phyloP scores from a whole-genome alignment of 805 yeast species.

The Candida xyloterini region DNA sequence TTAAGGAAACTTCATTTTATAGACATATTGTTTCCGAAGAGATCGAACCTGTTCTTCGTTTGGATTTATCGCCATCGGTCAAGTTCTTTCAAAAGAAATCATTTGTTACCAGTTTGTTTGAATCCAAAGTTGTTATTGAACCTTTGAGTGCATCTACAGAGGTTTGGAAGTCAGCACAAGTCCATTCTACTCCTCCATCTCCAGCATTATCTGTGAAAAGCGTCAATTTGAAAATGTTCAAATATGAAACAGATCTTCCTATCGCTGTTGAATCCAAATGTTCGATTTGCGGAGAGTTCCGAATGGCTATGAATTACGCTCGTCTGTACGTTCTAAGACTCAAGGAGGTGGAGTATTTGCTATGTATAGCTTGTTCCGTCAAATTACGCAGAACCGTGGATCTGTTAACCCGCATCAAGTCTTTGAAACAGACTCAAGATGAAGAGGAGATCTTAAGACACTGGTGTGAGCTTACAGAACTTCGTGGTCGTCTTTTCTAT shows the following conservation, averaged over 20 bases:
- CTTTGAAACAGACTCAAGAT: constrained; percentile 25
- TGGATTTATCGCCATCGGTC: constrained; percentile 62
- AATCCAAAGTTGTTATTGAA: constrained; percentile 78
- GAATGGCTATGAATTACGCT: constrained; percentile 70
- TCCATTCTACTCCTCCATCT: constrained; percentile 14
- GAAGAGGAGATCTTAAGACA: constrained; percentile 43
- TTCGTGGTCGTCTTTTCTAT: constrained; percentile 79
- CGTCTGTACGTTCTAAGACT: constrained; percentile 66
- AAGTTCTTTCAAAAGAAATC: constrained; percentile 57
- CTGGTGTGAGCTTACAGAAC: constrained; percentile 62
- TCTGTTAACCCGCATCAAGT: constrained; percentile 70
- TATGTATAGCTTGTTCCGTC: constrained; percentile 79
- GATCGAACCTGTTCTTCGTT: constrained; percentile 66
- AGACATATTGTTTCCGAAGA: constrained; percentile 71
- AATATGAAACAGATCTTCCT: constrained; percentile 48
- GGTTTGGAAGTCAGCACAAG: constrained; percentile 47
- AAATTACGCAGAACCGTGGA: constrained; percentile 83
- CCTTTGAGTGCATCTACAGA: constrained; percentile 86
- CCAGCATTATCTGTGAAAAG: constrained; percentile 15
- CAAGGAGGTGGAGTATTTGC: constrained; percentile 48
- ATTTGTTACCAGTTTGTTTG: constrained; percentile 65
- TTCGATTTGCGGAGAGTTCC: constrained; percentile 76
- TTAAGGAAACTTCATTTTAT: constrained; percentile 57
- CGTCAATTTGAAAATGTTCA: constrained; percentile 19
- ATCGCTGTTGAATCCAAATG: constrained; percentile 76